Conservation (phyloP, 148 eudicot species). For the Vaccinium darrowii region DNA sequence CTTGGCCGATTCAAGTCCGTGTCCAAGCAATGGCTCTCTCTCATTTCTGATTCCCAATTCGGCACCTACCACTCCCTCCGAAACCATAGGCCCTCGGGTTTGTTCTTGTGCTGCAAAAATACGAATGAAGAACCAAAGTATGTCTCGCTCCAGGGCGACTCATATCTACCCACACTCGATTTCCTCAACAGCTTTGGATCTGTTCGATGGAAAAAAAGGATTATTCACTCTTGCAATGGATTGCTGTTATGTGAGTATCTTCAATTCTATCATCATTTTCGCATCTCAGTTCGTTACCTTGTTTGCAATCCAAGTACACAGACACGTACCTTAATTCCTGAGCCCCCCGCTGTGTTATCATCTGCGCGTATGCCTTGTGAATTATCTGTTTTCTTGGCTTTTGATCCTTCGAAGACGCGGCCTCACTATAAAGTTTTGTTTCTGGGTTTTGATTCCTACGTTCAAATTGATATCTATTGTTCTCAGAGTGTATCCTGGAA, state of each 20-base stretch:
- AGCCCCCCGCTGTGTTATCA: not conserved
- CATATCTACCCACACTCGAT: not conserved
- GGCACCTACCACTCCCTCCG: not conserved
- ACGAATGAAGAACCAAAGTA: too few species aligned
- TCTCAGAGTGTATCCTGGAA: not conserved
- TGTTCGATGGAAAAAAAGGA: not conserved
- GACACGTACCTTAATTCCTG: not conserved
- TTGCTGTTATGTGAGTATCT: not conserved
- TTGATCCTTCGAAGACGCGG: not conserved
- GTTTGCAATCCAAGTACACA: not conserved
- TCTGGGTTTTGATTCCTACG: not conserved
- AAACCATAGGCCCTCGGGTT: not conserved
- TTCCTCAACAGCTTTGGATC: not conserved
- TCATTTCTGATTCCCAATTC: not conserved
- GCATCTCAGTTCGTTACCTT: not conserved
- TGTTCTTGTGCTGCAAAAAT: not conserved
- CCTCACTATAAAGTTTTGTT: not conserved
- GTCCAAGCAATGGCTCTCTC: not conserved
- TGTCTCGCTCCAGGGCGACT: not conserved
- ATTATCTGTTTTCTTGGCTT: not conserved
- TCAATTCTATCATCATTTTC: too few species aligned
- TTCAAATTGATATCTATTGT: not conserved
- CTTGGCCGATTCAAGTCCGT: not conserved
- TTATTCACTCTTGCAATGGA: not conserved
- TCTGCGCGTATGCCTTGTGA: not conserved